A percentile compares a stretch with the other conserved stretches of the same genome.
Evolutionary conservation across 2,329 filamentous ascomycete genomes (phyloP).

Genomic region (Escovopsis weberi): DNA sequence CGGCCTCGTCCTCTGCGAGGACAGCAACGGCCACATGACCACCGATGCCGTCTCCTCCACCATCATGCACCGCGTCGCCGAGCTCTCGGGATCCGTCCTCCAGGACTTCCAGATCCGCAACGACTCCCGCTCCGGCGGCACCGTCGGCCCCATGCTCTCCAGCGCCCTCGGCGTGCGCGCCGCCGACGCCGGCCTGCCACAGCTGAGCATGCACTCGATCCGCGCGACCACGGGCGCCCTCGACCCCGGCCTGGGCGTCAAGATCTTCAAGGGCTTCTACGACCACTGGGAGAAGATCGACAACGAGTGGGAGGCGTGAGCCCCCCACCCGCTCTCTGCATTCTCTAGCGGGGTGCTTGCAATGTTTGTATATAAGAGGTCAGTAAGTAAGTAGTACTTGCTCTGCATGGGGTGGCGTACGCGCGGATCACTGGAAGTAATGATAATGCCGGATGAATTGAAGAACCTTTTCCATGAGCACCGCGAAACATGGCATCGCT

Average conservation of each 20-base stretch:
- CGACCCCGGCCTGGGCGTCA: conserved; percentile 78
- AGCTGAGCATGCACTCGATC: conserved; percentile 89
- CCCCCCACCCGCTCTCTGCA: too few species aligned
- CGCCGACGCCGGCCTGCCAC: conserved; percentile 78
- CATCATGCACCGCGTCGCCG: conserved; percentile 64
- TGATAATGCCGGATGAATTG: too few species aligned
- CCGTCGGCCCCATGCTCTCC: conserved; percentile 84
- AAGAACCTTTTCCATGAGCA: too few species aligned
- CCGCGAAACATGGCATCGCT: too few species aligned
- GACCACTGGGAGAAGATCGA: conserved; percentile 79
- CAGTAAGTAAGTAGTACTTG: too few species aligned
- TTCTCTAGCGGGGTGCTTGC: too few species aligned
- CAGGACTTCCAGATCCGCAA: conserved; percentile 95
- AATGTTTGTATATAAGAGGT: too few species aligned
- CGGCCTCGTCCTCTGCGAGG: conserved; percentile 64
- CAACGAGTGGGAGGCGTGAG: conserved; percentile 47
- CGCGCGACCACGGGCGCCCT: conserved; percentile 73
- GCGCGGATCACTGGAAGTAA: too few species aligned
- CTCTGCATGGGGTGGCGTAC: too few species aligned
- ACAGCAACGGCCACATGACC: conserved; percentile 92
- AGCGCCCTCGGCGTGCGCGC: conserved; percentile 66
- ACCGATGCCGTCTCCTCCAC: conserved; percentile 78
- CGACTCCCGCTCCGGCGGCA: conserved; percentile 77
- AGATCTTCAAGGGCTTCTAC: conserved; percentile 80
- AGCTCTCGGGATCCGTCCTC: conserved; percentile 54